Evolutionary conservation across 1,139 yeast genomes (phyloP).

Genomic region (Zhuliangozyma blackwelliae): DNA sequence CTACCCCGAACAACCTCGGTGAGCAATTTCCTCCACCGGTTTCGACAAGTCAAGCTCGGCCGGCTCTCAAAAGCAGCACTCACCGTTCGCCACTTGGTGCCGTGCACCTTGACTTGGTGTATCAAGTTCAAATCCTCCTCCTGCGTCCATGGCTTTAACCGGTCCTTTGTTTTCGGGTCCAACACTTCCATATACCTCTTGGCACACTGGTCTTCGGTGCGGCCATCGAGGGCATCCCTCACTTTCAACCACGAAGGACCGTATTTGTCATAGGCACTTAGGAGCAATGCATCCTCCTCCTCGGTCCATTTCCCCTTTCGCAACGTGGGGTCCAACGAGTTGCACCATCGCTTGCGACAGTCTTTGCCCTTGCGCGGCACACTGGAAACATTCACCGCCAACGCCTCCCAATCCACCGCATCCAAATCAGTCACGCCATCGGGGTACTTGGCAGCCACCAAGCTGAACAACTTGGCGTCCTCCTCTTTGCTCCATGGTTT

Average conservation of each 20-base stretch:
- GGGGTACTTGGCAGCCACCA: conserved; percentile 30
- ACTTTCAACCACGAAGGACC: conserved; percentile 90
- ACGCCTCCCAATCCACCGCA: conserved; percentile 61
- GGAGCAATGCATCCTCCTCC: conserved; percentile 69
- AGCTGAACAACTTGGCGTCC: conserved; percentile 42
- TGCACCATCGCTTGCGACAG: conserved; percentile 71
- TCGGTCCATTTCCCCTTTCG: conserved; percentile 85
- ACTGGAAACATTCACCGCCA: conserved; percentile 40
- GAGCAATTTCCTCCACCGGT: conserved; percentile 85
- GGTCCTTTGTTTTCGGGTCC: conserved; percentile 74
- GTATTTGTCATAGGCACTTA: conserved; percentile 58
- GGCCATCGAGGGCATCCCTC: conserved; percentile 67
- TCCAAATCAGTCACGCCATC: conserved; percentile 27
- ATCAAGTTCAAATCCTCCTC: conserved; percentile 74
- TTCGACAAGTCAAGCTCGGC: conserved; percentile 86
- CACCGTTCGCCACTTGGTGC: conserved; percentile 91
- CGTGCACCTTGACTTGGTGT: conserved; percentile 61
- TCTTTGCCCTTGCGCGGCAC: conserved; percentile 59
- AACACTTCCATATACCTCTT: conserved; percentile 85
- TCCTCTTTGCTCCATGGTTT: conserved; percentile 69
- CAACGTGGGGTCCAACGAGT: conserved; percentile 76
- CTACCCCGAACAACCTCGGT: conserved; percentile 68
- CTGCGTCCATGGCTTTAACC: conserved; percentile 74
- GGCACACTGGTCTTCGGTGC: conserved; percentile 95
- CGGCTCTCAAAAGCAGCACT: conserved; percentile 69